Evolutionary conservation across 345 rosid species (phyloP), one percentile per base, ranked within the genome.

Genomic region (Rhodomyrtus tomentosa): DNA sequence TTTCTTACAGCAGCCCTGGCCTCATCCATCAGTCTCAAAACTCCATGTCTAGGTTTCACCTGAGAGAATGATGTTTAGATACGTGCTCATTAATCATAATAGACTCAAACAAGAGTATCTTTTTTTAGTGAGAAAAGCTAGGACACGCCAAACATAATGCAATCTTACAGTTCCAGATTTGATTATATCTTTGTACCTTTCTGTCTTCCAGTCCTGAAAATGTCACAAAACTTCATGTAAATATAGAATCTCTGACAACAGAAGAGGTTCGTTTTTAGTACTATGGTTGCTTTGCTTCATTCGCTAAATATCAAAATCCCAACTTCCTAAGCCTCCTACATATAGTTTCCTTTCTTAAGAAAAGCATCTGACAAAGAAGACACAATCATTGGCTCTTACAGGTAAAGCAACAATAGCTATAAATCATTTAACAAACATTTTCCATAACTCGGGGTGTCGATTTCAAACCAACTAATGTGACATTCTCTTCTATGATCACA

Each of bases 31-130:
- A 96, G 87, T 86, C 95, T 91, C 89, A 95, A 53, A 81, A 95
- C 99, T 86, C 99, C 98, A 88, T 98, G 94, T 80, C 99, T 91
- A 79, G 99, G 94, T 88, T 93, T 86, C 90, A 95, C 99, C 99
- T 96, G 89, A 53, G 82, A 59, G 88, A 59, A 59, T 83, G 58
- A 29, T 16, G 56, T 81, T 1, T 40, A 81, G 58, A 50, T 52
- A 81, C 8, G 51, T 56, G 62, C 51, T 82, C 73, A 82, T 16
- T 29, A 56, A 38, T 25, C 38, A 29, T 8, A 18, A n/a, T 1
- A 32, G 73, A 45, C 84, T 56, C 49, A 55, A 55, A 42, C 32
- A 50, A 58, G 22, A 72, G 72, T 45, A 72, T 82, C 20, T 55
- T 82, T n/a, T 55, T 16, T 68, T 68, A 22, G 0, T 1, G 21